Evolutionary conservation across 2,329 filamentous ascomycete species (phyloP), one percentile per base, ranked within the genome.

Genomic region (Parafenestella ontariensis): DNA sequence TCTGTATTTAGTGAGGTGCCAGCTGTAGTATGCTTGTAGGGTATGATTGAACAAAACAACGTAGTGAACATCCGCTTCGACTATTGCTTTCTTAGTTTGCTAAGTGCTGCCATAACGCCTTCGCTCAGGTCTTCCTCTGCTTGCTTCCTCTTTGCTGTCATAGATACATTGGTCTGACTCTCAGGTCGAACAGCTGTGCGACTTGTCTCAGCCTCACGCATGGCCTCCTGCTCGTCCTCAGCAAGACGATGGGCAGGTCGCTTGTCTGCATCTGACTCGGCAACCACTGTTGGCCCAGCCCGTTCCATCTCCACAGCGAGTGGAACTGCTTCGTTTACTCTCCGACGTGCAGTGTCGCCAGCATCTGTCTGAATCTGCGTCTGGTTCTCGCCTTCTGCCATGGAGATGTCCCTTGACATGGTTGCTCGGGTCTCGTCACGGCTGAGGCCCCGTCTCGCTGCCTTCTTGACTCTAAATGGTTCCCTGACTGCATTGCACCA

Each of bases 401-500:
- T 59, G 17, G 70, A 70, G 6, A 61, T 50, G n/a, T 69, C 65
- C 23, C 62, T 64, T 23, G 71, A 68, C 24, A 71, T 47, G 1
- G 58, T 64, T 36, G 52, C 54, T 36, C 54, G 58, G 20, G 60
- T 70, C 39, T 69, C 69, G 39, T 77, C 73, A n/a, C 70, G 70
- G 34, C 59, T 68, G 13, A 80, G 60, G n/a, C 76, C 79, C 34
- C 81, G 74, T 61, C 79, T 90, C n/a, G 83, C 85, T 1, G 90
- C 85, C 67, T 89, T 89, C 65, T 87, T 86, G 5, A 89, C 86
- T 53, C 91, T 81, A 66, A 98, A 97, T 0, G 92, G 91, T 76
- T 96, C 92, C 55, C 91, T 85, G 1, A 97, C 89, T 9, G 90
- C 89, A 52, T 82, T 84, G 63, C 85, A 89, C 94, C 94, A 98